Percentiles rank a stretch among this genome's conserved stretches.
Evolutionary conservation across 106 monocot genomes (phyloP).

Genomic region (Xerophyta viscosa): DNA sequence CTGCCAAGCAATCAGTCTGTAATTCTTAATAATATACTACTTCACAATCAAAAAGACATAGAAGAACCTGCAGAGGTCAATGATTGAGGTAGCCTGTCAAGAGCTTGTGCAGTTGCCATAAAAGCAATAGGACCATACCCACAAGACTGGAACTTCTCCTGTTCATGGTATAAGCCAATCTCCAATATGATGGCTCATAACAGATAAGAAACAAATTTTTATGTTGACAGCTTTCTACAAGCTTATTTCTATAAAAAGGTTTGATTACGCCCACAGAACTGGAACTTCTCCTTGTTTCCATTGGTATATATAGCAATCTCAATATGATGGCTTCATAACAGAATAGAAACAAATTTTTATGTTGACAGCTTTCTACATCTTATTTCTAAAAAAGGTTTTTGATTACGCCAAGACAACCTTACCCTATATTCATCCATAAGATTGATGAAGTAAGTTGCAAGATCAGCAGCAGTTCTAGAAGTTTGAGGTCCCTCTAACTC

Average conservation of each 20-base stretch:
- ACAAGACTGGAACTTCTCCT: conserved; percentile 67
- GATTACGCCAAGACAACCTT: too few species aligned
- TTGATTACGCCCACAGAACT: too few species aligned
- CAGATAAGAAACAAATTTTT: too few species aligned
- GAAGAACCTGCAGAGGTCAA: conserved; percentile 68
- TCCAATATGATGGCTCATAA: background rate
- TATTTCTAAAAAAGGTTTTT: too few species aligned
- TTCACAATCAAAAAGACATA: too few species aligned
- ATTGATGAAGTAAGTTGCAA: conserved; percentile 56
- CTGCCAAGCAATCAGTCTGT: background rate
- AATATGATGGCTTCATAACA: background rate
- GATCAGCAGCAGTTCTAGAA: conserved; percentile 31
- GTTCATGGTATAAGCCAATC: too few species aligned
- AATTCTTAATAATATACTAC: too few species aligned
- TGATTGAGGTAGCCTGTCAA: conserved; percentile 66
- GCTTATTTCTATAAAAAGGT: too few species aligned
- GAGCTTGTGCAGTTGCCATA: conserved; percentile 64
- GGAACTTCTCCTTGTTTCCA: conserved; percentile 63
- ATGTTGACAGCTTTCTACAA: too few species aligned
- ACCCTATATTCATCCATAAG: conserved; percentile 88
- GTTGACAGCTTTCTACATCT: too few species aligned
- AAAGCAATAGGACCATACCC: conserved; percentile 85
- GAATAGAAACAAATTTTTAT: too few species aligned
- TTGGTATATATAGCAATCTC: too few species aligned
- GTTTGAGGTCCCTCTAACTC: conserved; percentile 58